Evolutionary conservation across 805 yeast species (phyloP).

Genomic region (Metschnikowia picachoensis): DNA sequence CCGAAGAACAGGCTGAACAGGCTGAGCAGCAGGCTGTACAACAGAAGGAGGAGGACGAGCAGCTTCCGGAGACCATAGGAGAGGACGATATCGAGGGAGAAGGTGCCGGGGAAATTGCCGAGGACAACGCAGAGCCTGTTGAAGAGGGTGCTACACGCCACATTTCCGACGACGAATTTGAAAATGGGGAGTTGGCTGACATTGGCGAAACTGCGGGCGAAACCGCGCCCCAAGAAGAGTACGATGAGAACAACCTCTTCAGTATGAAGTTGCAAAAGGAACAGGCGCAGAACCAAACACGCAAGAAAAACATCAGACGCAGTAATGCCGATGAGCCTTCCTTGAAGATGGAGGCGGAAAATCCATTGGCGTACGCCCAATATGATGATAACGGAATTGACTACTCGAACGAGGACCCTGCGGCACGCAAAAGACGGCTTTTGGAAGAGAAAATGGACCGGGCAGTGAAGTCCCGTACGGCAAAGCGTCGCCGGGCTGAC

Average conservation of each 20-base stretch:
- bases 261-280: slow-evolving; percentile 16
- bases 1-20: slow-evolving; percentile 11
- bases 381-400: slow-evolving; percentile 12
- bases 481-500: slow-evolving; percentile 63
- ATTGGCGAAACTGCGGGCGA: background rate
- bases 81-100: slow-evolving; percentile 15
- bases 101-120: slow-evolving; percentile 10
- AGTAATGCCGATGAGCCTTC: slow-evolving; percentile 10
- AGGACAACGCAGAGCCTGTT: slow-evolving; percentile 6
- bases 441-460: slow-evolving; percentile 80
- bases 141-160: slow-evolving; percentile 4
- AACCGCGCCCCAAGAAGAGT: background rate
- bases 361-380: slow-evolving; percentile 7
- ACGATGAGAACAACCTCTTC: slow-evolving; percentile 16
- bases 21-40: slow-evolving; percentile 11
- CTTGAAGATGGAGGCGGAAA: slow-evolving; percentile 7
- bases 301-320: slow-evolving; percentile 18
- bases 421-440: slow-evolving; percentile 56
- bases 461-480: slow-evolving; percentile 62
- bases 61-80: slow-evolving; percentile 13
- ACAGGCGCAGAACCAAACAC: slow-evolving; percentile 10
- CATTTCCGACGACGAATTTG: background rate
- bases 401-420: slow-evolving; percentile 34
- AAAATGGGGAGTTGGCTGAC: background rate
- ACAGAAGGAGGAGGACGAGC: slow-evolving; percentile 13